Evolutionary conservation across 805 yeast species (phyloP), one percentile per base, ranked within the genome.

Genomic region (Citeromyces nyonsensis): DNA sequence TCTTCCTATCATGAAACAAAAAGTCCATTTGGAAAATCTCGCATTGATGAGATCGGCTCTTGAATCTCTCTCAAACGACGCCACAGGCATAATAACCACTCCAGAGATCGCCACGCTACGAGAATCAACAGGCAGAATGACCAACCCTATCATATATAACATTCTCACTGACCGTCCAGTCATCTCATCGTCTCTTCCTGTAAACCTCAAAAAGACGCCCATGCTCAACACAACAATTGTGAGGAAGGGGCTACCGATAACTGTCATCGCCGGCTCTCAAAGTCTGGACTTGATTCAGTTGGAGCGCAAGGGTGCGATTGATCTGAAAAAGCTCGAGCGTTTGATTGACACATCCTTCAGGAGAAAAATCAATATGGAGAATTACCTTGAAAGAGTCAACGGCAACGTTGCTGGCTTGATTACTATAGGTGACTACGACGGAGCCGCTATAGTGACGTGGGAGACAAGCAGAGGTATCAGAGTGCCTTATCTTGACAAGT

Each of bases 351-450:
- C 75, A 41, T 83, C 95, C 3, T 91, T 91, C 45, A 73, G 76
- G 4, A 71, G 73, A 38, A 45, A 65, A 3, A 51, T 91, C n/a
- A 73, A 83, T 43, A 44, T 72, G 35, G 65, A 69, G 0, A 74
- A 70, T 40, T 91, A 86, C 47, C 53, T 84, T 15, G 37, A 57
- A 3, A 59, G 98, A 32, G 64, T 91, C 25, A 65, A 73, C 38
- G 61, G 71, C 1, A 60, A 61, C 2, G 60, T 88, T 4, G 86
- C 95, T 0, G 78, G 81, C 0, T 51, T 91, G 8, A 74, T 91
- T 10, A 66, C 91, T 10, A 83, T 88, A 3, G 97, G 97, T 1
- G 91, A 88, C 46, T 91, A 91, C 50, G 95, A 86, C 41, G 97
- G 97, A 3, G 85, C 83, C 11, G 96, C 97, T 0, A 78, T 91